Percentiles rank a stretch among this genome's conserved stretches.
Evolutionary conservation across 139 green algal species (phyloP).

Genomic region (Tetradesmus obliquus): DNA sequence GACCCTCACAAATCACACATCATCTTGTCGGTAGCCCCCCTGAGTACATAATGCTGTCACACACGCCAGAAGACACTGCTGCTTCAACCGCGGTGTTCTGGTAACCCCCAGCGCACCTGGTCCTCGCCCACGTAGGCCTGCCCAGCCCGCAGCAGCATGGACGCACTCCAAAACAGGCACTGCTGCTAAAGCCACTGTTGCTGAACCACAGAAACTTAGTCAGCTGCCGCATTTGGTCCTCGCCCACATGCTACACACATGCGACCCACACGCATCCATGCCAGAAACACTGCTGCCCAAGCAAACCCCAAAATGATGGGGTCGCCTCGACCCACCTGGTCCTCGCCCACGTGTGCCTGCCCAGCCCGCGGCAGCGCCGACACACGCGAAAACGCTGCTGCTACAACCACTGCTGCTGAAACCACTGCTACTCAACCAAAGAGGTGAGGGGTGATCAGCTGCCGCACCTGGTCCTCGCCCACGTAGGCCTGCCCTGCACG

Average conservation of each 20-base stretch:
- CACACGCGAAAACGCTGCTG: too few species aligned
- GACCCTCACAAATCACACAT: neutral
- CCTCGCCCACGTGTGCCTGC: neutral
- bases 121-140: constrained; percentile 40
- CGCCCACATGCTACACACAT: too few species aligned
- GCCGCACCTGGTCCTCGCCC: constrained; percentile 73
- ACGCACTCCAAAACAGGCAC: too few species aligned
- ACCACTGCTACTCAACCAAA: neutral
- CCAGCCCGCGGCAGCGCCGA: neutral
- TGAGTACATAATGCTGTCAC: too few species aligned
- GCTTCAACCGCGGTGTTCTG: neutral
- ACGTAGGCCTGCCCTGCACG: constrained; percentile 84
- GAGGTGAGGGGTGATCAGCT: constrained; percentile 58
- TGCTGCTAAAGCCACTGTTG: too few species aligned
- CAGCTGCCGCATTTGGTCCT: too few species aligned
- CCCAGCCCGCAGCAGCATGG: neutral
- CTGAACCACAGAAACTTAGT: too few species aligned
- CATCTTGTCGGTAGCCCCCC: too few species aligned
- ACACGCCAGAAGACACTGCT: too few species aligned
- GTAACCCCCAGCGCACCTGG: constrained; percentile 78
- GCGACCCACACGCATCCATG: too few species aligned
- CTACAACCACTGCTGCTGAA: too few species aligned
- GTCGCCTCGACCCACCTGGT: constrained; percentile 80
- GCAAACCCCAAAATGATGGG: too few species aligned
- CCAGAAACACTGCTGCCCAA: neutral